Evolutionary conservation across 139 green algal genomes (phyloP).

Genomic region (Micromonas commoda): DNA sequence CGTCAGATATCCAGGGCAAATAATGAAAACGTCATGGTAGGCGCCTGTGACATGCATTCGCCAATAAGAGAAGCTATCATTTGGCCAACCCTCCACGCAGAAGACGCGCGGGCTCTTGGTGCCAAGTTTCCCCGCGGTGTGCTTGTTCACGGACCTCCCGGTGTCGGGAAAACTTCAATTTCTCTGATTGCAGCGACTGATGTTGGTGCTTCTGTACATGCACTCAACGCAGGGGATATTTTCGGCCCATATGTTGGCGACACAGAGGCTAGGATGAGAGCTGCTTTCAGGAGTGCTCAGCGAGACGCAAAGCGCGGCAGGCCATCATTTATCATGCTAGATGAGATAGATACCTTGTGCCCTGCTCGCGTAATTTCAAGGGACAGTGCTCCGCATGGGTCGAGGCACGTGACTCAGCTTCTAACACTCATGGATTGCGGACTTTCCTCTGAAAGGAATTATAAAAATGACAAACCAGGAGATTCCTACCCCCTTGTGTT

Average conservation of each 20-base stretch:
- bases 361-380: constrained; percentile 47
- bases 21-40: too few relatives aligned
- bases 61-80: background rate
- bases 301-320: constrained; percentile 41
- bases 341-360: constrained; percentile 79
- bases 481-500: background rate
- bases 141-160: constrained; percentile 67
- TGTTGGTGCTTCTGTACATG: constrained; percentile 50
- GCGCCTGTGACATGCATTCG: too few relatives aligned
- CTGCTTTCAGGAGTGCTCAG: constrained; percentile 63
- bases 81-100: background rate
- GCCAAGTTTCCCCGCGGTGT: constrained; percentile 67
- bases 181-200: constrained; percentile 19
- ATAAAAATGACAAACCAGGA: too few relatives aligned
- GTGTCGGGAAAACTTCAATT: constrained; percentile 1
- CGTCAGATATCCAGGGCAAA: too few relatives aligned
- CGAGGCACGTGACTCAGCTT: constrained; percentile 81
- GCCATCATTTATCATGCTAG: constrained; percentile 73
- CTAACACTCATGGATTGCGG: constrained; percentile 82
- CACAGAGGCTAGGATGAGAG: constrained; percentile 72
- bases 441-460: background rate
- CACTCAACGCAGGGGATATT: constrained; percentile 23
- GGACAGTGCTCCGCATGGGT: constrained; percentile 57
- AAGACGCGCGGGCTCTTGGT: constrained; percentile 38
- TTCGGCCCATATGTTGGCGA: constrained; percentile 56